Evolutionary conservation across 805 yeast species (phyloP), one percentile per base, ranked within the genome.

Genomic region (Pichia paraexigua): DNA sequence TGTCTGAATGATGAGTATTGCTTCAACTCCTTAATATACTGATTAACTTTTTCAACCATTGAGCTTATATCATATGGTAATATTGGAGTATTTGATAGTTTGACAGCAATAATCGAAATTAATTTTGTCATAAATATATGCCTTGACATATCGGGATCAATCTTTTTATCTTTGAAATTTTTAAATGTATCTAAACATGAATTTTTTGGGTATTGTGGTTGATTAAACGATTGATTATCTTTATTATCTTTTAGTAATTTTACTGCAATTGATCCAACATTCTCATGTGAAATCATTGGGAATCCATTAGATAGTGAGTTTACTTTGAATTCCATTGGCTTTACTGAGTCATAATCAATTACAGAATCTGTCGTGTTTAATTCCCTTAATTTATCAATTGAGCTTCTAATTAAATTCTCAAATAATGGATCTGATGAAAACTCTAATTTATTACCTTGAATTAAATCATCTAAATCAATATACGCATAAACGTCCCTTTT

Each of bases 71-170:
- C 78, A 57, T 76, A 85, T 2, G 96, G 96, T 18, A 91, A 71
- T 41, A 88, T 65, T 1, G 97, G 95, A 41, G 75, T 77, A 58
- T 90, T 96, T 0, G 82, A 77, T n/a, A 85, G 61, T 45, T 77
- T 74, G n/a, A 89, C 61, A 0, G 77, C 67, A 3, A 83, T 55
- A 45, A 75, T 70, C 5, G 86, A 72, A 1, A 85, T 60, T 22
- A 85, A 61, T 50, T 81, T 77, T 3, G 82, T 77, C 54, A 89
- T 60, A 18, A 79, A 76, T 10, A 69, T 61, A 60, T 84, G 89
- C 47, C 76, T 72, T 18, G 67, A 62, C 77, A 83, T 79, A 17
- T 70, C 72, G 1, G 80, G 74, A 58, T 85, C 92, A 40, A 82
- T 71, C 30, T 71, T 63, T 2, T 63, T 57, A 27, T 74, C 70